Percentiles rank a stretch among this genome's conserved stretches.
Evolutionary conservation across 148 eudicot genomes (phyloP).

Genomic region (Rhododendron mucronatum): DNA sequence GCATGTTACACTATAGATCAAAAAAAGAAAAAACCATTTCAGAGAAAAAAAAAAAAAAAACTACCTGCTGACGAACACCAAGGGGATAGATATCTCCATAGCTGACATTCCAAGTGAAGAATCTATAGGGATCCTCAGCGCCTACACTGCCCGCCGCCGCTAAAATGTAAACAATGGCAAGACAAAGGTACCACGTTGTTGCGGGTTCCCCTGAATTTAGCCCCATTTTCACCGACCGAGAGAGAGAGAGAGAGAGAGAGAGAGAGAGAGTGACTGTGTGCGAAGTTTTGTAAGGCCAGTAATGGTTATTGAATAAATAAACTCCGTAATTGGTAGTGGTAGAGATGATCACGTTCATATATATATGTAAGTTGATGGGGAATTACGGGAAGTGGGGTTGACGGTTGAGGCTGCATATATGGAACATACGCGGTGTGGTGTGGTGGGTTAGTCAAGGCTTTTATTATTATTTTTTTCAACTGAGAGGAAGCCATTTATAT

Average conservation of each 20-base stretch:
- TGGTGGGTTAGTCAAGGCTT: background rate
- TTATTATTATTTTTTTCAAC: background rate
- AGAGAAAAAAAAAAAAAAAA: background rate
- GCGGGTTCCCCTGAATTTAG: background rate
- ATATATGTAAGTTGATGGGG: background rate
- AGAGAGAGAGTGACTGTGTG: background rate
- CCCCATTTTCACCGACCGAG: background rate
- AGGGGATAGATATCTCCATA: constrained; percentile 84
- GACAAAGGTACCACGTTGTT: background rate
- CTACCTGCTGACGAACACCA: constrained; percentile 31
- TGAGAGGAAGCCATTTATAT: background rate
- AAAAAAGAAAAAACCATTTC: no score
- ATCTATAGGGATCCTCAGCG: constrained; percentile 84
- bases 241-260: background rate
- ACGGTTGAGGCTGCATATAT: background rate
- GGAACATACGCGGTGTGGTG: background rate
- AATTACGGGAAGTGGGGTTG: background rate
- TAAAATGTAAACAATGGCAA: background rate
- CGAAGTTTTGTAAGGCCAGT: no score
- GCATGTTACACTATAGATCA: background rate
- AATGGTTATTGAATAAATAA: background rate
- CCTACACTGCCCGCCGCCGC: constrained; percentile 28
- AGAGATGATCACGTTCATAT: background rate
- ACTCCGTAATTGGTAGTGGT: background rate
- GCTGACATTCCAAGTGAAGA: constrained; percentile 84